These are phyloP conservation scores for Cardamine occulta DNA, from an alignment of 345 rosid species.

Conservation along the genomic window DNA sequence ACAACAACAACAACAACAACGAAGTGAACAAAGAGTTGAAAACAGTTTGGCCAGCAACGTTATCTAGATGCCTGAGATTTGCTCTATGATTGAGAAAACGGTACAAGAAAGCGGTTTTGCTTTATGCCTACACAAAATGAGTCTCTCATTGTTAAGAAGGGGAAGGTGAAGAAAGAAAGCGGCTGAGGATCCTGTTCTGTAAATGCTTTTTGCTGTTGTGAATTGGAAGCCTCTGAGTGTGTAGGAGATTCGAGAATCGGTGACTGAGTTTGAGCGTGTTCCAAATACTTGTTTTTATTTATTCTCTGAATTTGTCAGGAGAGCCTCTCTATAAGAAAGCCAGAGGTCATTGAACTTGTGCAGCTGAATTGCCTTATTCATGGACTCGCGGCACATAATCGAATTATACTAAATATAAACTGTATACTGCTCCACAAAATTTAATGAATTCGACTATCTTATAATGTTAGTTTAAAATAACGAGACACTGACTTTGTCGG, in stretches of 20 bases:
- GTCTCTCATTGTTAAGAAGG: conserved; percentile 15
- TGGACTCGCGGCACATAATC: not conserved
- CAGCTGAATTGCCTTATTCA: not conserved
- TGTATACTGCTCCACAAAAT: not conserved
- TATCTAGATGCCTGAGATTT: conserved; percentile 35
- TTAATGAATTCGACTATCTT: not conserved
- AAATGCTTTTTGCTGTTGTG: conserved; percentile 29
- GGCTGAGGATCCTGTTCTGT: conserved; percentile 6
- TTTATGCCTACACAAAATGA: conserved; percentile 21
- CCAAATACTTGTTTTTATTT: conserved; percentile 27
- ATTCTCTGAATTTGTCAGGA: conserved; percentile 13
- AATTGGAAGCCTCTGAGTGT: conserved; percentile 10
- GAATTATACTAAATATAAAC: not conserved
- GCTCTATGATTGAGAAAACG: conserved; percentile 15
- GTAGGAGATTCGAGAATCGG: conserved; percentile 35
- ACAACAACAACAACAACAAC: not conserved
- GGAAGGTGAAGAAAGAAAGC: conserved; percentile 17
- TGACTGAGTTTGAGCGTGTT: conserved; percentile 35
- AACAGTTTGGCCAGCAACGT: conserved; percentile 45
- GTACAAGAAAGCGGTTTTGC: conserved; percentile 24
- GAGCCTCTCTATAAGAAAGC: conserved; percentile 26
- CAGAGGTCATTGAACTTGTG: conserved; percentile 20
- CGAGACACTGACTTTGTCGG: not conserved
- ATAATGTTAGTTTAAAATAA: not conserved
- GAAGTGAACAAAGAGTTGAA: conserved; percentile 47